Evolutionary conservation across 345 rosid species (phyloP).

Genomic region (Euphorbia tirucalli): DNA sequence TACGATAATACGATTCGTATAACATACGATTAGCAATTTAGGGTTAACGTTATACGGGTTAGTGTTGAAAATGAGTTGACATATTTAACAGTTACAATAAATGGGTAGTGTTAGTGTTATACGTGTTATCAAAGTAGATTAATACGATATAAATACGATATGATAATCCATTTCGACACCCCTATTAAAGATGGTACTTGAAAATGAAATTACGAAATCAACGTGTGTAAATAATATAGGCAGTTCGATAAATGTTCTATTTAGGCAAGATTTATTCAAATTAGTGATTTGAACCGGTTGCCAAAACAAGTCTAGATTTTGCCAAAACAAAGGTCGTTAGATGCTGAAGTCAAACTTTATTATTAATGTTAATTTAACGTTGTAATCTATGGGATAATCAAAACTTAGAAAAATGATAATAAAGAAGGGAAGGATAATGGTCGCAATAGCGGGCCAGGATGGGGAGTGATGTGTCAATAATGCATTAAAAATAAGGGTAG

Average conservation of each 20-base stretch:
- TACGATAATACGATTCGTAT: too few species aligned
- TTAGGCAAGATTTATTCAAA: not conserved
- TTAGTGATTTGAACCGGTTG: not conserved
- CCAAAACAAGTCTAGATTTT: not conserved
- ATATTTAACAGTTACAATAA: too few species aligned
- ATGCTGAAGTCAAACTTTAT: not conserved
- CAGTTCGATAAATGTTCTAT: too few species aligned
- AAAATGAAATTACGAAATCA: too few species aligned
- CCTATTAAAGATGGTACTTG: not conserved
- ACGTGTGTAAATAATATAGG: too few species aligned
- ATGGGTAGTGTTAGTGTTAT: too few species aligned
- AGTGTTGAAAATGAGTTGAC: too few species aligned
- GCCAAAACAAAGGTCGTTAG: not conserved
- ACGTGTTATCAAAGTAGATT: too few species aligned
- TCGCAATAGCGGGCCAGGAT: not conserved
- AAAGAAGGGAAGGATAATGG: not conserved
- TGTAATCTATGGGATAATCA: not conserved
- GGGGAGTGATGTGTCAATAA: not conserved
- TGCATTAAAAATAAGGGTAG: constrained; percentile 8
- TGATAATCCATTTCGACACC: too few species aligned
- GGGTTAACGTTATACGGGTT: too few species aligned
- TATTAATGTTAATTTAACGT: not conserved
- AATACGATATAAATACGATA: too few species aligned
- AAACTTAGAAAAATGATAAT: not conserved
- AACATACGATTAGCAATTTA: too few species aligned